Percentiles rank a stretch among this genome's conserved stretches.
These are phyloP conservation scores for Hibiscus tridactylites DNA, from an alignment of 345 rosid genomes.

Conservation along the genomic window DNA sequence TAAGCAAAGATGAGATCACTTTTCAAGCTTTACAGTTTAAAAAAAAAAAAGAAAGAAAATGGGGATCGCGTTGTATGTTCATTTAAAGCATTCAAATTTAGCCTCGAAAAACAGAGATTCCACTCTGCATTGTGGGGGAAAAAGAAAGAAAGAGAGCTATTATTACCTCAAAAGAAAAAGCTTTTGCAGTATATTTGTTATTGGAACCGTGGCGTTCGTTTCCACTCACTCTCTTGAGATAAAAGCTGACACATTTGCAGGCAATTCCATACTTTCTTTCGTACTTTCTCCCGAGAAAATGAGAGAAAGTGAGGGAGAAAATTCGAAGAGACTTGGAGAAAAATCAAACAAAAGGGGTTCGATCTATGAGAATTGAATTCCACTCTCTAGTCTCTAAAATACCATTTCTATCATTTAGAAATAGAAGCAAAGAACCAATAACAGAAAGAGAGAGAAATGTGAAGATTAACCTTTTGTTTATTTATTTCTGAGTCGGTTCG, in stretches of 20 bases:
- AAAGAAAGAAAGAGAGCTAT: constrained; percentile 11
- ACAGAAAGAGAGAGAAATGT: constrained; percentile 9
- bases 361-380: background rate
- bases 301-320: constrained; percentile 8
- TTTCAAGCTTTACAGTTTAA: background rate
- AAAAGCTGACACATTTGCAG: constrained; percentile 42
- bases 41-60: background rate
- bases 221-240: constrained; percentile 15
- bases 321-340: background rate
- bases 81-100: constrained; percentile 17
- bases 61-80: background rate
- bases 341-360: background rate
- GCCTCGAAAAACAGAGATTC: constrained; percentile 48
- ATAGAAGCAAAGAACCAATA: constrained; percentile 5
- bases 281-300: constrained; percentile 9
- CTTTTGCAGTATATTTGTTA: background rate
- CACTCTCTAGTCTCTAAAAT: background rate
- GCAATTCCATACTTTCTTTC: constrained; percentile 19
- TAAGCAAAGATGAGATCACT: constrained; percentile 2
- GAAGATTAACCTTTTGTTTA: background rate
- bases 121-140: constrained; percentile 40
- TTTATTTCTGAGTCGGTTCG: too few relatives aligned
- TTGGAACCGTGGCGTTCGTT: constrained; percentile 27
- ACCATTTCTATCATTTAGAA: background rate
- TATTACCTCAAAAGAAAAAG: constrained; percentile 29